Percentiles rank a stretch among this genome's conserved stretches.
phyloP scores from a whole-genome alignment of 73 alveolate genomes.

The Stentor roeselii region DNA sequence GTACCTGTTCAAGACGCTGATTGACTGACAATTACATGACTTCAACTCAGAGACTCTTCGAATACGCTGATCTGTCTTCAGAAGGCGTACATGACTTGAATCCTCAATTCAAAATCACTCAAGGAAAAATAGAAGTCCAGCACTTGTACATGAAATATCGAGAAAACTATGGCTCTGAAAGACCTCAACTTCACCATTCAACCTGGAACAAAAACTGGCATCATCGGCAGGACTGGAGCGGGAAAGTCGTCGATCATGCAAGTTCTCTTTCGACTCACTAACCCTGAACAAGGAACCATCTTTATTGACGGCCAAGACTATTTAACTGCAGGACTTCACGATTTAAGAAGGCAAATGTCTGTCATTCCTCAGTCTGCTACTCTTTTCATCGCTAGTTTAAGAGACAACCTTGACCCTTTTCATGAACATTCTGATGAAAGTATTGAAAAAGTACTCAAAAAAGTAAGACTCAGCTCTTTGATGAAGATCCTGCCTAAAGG shows the following conservation, averaged over 20 bases:
- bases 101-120: background rate
- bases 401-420: conserved; percentile 48
- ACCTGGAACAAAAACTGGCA: conserved; percentile 73
- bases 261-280: background rate
- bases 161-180: conserved; percentile 69
- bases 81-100: background rate
- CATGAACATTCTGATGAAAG: background rate
- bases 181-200: conserved; percentile 54
- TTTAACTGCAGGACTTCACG: conserved; percentile 36
- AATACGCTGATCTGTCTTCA: background rate
- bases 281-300: background rate
- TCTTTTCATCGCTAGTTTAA: conserved; percentile 52
- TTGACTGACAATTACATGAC: conserved; percentile 13
- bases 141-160: conserved; percentile 47
- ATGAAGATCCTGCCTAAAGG: background rate
- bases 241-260: conserved; percentile 76
- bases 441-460: conserved; percentile 11
- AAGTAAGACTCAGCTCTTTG: background rate
- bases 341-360: conserved; percentile 55
- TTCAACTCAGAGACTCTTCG: conserved; percentile 12
- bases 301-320: background rate
- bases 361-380: conserved; percentile 67
- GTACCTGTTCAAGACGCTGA: background rate
- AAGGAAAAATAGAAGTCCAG: background rate
- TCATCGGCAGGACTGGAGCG: conserved; percentile 88